Conservation (phyloP, 768 basidiomycete species). For the Inosperma sp. region DNA sequence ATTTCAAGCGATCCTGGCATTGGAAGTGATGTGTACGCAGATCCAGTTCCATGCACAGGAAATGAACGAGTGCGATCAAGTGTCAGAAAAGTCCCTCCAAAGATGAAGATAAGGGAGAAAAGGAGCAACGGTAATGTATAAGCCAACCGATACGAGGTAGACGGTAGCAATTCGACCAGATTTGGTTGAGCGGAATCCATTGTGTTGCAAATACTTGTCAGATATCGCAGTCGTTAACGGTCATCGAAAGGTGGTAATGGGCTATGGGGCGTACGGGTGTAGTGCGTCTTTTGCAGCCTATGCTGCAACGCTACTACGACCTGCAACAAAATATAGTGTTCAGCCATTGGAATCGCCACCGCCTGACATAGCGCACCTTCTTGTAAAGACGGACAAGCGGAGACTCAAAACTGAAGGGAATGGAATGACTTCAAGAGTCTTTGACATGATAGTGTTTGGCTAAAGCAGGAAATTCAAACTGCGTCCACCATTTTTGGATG, state of each 20-base stretch:
- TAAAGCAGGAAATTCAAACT: too few species aligned
- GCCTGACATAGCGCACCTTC: too few species aligned
- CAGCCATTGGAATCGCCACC: too few species aligned
- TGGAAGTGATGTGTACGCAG: constrained; percentile 26
- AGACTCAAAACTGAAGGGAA: too few species aligned
- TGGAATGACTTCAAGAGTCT: too few species aligned
- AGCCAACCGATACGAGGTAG: constrained; percentile 47
- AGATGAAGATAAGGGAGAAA: constrained; percentile 51
- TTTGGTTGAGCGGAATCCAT: constrained; percentile 19
- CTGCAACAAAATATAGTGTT: too few species aligned
- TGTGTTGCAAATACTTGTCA: neutral
- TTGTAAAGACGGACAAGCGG: too few species aligned
- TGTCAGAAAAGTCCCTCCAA: constrained; percentile 68
- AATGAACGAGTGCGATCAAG: constrained; percentile 67
- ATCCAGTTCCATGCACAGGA: constrained; percentile 32
- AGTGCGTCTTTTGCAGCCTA: neutral
- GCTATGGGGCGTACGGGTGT: too few species aligned
- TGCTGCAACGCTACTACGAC: neutral
- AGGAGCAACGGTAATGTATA: constrained; percentile 60
- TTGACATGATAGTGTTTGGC: too few species aligned
- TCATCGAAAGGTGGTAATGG: neutral
- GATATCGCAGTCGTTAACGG: constrained; percentile 5
- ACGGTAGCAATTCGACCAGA: constrained; percentile 41
- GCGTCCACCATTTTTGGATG: too few species aligned
- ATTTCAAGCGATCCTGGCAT: constrained; percentile 32